Conservation (phyloP, 2,329 filamentous ascomycete species). For the Neofusicoccum sp. region DNA sequence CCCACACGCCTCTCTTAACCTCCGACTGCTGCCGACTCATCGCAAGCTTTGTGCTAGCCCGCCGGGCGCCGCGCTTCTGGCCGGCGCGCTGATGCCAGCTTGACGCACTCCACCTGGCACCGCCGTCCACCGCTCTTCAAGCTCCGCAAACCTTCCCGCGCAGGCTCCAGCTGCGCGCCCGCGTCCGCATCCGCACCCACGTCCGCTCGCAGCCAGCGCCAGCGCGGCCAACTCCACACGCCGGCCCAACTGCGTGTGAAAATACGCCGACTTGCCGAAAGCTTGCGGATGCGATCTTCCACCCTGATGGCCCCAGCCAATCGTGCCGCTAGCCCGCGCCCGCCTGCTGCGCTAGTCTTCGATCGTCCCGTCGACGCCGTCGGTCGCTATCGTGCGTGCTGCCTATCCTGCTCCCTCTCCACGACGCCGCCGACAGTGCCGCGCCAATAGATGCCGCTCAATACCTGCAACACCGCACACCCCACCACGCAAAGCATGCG, state of each 20-base stretch:
- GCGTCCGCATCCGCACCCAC: conserved; percentile 10
- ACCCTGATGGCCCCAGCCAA: conserved; percentile 16
- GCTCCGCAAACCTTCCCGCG: neutral
- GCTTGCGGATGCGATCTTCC: conserved; percentile 14
- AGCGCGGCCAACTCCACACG: conserved; percentile 11
- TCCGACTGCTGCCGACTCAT: conserved; percentile 7
- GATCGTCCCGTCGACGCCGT: conserved; percentile 18
- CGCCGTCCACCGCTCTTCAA: conserved; percentile 2
- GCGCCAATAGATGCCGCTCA: neutral
- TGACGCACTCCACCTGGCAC: conserved; percentile 3
- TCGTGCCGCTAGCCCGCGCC: neutral
- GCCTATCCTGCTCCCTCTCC: conserved; percentile 16
- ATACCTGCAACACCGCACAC: neutral
- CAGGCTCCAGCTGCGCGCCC: neutral
- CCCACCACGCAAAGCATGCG: neutral
- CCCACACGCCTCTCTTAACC: neutral
- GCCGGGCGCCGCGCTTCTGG: neutral
- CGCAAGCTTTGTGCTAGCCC: neutral
- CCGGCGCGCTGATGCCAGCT: conserved; percentile 16
- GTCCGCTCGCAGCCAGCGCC: conserved; percentile 8
- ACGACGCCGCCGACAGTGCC: conserved; percentile 1
- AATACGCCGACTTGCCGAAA: conserved; percentile 15
- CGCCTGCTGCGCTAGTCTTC: conserved; percentile 5
- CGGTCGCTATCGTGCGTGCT: conserved; percentile 14
- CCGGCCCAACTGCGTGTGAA: conserved; percentile 6